Percentiles rank a stretch among this genome's conserved stretches.
phyloP scores from a whole-genome alignment of 352 stramenopile species.

The Elongisporangium undulatum region DNA sequence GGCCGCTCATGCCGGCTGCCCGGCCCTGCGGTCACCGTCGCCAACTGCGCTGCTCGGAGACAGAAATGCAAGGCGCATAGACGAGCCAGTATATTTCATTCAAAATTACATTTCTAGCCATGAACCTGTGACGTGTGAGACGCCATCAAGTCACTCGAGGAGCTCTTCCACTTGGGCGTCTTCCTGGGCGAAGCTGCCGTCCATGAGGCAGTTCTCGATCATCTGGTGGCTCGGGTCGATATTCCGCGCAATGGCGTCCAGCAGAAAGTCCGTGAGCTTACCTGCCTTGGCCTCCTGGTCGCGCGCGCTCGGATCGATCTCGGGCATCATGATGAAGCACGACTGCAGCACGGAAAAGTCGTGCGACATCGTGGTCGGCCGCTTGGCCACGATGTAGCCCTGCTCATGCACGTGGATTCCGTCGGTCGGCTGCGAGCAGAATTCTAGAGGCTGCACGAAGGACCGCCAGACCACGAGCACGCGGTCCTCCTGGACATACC shows the following conservation, averaged over 20 bases:
- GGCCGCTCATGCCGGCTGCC: slow-evolving; percentile 1
- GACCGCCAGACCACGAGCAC: slow-evolving; percentile 28
- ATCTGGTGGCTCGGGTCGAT: slow-evolving; percentile 39
- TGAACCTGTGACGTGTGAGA: not conserved
- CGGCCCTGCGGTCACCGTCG: not conserved
- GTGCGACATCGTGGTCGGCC: slow-evolving; percentile 23
- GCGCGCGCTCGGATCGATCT: slow-evolving; percentile 21
- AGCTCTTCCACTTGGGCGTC: no score
- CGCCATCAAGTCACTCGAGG: no score
- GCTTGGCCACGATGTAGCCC: slow-evolving; percentile 18
- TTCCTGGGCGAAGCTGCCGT: not conserved
- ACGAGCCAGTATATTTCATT: not conserved
- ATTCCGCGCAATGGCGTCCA: slow-evolving; percentile 31
- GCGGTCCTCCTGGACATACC: slow-evolving; percentile 26
- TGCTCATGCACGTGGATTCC: slow-evolving; percentile 4
- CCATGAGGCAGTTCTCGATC: slow-evolving; percentile 42
- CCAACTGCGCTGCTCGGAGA: not conserved
- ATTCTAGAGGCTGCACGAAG: slow-evolving; percentile 22
- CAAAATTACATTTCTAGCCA: not conserved
- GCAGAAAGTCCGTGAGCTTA: slow-evolving; percentile 33
- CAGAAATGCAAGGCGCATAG: not conserved
- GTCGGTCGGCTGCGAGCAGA: not conserved
- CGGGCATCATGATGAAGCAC: slow-evolving; percentile 52
- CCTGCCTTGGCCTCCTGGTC: slow-evolving; percentile 13
- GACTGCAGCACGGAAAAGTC: slow-evolving; percentile 43